Base-by-base conservation (phyloP, 495 filamentous ascomycete genomes). In the Neurospora sp. region DNA sequence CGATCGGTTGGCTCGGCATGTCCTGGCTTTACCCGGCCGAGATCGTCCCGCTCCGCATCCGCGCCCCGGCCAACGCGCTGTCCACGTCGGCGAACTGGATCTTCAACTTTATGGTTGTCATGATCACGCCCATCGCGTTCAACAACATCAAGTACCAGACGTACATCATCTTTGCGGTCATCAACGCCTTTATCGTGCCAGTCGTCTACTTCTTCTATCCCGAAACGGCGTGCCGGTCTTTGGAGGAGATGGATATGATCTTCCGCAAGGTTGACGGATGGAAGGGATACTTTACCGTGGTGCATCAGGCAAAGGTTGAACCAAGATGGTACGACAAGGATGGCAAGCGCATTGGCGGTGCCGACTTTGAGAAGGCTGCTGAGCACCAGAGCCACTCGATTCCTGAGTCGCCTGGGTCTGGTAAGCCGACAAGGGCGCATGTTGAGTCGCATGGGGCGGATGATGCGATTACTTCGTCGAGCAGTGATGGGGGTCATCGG, bases 91-190 rank as follows among this genome's bases (percentile, higher is more conserved):
- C 86, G 1, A 89, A 90, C 78, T 90, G 88, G 88, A 83, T 88
- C 48, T 85, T 88, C 75, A 89, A 89, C 76, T 88, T 86, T 75
- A 86, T 88, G 81, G 88, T 92, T 16, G 90, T 91, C 72, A 91
- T 93, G 87, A 88, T 92, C 73, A 91, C 91, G 0, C 92, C 92
- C 0, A 84, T 92, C 0, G 85, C 89, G 0, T 93, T 93, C 79
- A 79, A 88, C 71, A 88, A 83, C 59, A 93, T 93, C 76, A 80
- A 81, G 16, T 93, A 91, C 78, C 82, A 87, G 80, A 93, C 91
- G 4, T 94, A 94, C 78, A 90, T 93, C 77, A 92, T 93, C 77
- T 94, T 94, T 77, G 92, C 92, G 16, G 89, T 90, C 73, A 91
- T 92, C 77, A 93, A 93, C 80, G 90, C 89, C 69, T 85, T 87